phyloP scores from a whole-genome alignment of 768 basidiomycete species.

The Hortiboletus campestris region DNA sequence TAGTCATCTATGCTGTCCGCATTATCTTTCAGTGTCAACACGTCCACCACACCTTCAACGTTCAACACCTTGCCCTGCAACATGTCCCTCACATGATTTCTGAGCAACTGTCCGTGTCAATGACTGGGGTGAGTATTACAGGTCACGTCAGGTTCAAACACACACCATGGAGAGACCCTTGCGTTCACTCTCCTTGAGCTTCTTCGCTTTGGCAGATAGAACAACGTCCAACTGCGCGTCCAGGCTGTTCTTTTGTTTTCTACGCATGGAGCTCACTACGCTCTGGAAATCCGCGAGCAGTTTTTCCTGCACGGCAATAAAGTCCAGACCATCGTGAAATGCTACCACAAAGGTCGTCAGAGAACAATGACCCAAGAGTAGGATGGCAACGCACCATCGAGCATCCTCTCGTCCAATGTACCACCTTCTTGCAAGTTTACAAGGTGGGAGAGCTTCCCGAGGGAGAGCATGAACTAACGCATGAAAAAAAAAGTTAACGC shows the following conservation, averaged over 20 bases:
- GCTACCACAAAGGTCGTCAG: slow-evolving; percentile 40
- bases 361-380: not conserved
- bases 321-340: slow-evolving; percentile 85
- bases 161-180: slow-evolving; percentile 47
- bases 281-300: slow-evolving; percentile 62
- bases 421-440: slow-evolving; percentile 53
- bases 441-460: slow-evolving; percentile 83
- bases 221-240: slow-evolving; percentile 70
- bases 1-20: slow-evolving; percentile 56
- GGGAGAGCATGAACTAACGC: slow-evolving; percentile 79
- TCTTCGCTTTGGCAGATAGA: slow-evolving; percentile 50
- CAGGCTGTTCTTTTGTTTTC: slow-evolving; percentile 55
- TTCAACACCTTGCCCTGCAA: slow-evolving; percentile 73
- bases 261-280: slow-evolving; percentile 46
- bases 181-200: slow-evolving; percentile 38
- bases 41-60: slow-evolving; percentile 79
- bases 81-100: slow-evolving; percentile 61
- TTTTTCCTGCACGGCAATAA: slow-evolving; percentile 78
- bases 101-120: slow-evolving; percentile 54
- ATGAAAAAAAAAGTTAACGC: slow-evolving; percentile 5
- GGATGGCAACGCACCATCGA: slow-evolving; percentile 50
- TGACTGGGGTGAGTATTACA: not conserved
- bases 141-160: not conserved
- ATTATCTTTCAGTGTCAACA: slow-evolving; percentile 86
- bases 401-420: slow-evolving; percentile 45